A percentile compares a stretch with the other conserved stretches of the same genome.
These are phyloP conservation scores for Akanthomyces muscarius DNA, from an alignment of 2,329 filamentous ascomycete genomes.

Conservation along the genomic window DNA sequence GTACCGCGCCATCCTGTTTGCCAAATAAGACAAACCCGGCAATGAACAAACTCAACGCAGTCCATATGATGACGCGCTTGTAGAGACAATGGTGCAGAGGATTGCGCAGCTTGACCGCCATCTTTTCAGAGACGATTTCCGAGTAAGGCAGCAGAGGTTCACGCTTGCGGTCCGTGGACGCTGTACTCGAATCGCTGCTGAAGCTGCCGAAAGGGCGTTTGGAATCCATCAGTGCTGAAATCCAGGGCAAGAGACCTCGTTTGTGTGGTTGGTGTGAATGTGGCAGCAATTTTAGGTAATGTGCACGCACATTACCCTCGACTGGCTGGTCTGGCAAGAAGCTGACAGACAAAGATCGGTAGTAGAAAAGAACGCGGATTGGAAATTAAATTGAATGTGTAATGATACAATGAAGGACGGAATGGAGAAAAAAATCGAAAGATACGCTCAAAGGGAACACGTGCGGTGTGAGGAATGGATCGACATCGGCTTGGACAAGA, in stretches of 20 bases:
- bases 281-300: background rate
- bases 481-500: background rate
- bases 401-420: background rate
- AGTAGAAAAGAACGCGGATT: background rate
- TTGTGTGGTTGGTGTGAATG: conserved; percentile 2
- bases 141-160: conserved; percentile 34
- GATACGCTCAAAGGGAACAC: conserved; percentile 2
- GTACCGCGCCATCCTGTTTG: conserved; percentile 26
- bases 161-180: conserved; percentile 28
- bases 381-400: background rate
- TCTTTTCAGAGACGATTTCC: conserved; percentile 31
- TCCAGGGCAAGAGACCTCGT: background rate
- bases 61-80: conserved; percentile 50
- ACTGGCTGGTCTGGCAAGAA: background rate
- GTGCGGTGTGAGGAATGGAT: conserved; percentile 16
- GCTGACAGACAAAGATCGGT: background rate
- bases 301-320: conserved; percentile 2
- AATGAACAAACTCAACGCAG: conserved; percentile 38
- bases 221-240: conserved; percentile 25
- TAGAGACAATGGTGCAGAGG: conserved; percentile 51
- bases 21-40: conserved; percentile 39
- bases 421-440: background rate
- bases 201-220: conserved; percentile 30
- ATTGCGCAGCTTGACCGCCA: conserved; percentile 39
- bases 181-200: conserved; percentile 34